Conservation (phyloP, 352 stramenopile genomes). For the Globisporangium paddicum region DNA sequence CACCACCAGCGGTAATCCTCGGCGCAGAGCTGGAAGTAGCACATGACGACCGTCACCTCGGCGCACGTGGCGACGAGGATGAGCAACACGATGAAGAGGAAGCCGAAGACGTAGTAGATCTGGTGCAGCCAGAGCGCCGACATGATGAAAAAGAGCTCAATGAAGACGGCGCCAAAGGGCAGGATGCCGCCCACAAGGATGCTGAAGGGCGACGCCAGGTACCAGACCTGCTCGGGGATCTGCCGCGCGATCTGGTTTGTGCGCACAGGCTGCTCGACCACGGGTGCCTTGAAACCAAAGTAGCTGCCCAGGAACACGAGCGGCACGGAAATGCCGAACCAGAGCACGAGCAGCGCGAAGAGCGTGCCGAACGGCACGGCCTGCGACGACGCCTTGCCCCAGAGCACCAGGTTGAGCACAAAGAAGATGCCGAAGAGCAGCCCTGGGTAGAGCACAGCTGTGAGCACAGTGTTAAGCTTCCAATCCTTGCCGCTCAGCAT, state of each 20-base stretch:
- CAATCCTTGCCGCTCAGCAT: slow-evolving; percentile 97
- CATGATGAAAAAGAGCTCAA: slow-evolving; percentile 99
- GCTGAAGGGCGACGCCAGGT: slow-evolving; percentile 92
- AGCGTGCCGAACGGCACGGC: slow-evolving; percentile 96
- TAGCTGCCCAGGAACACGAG: slow-evolving; percentile 98
- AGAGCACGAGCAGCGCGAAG: slow-evolving; percentile 96
- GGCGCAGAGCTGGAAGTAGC: slow-evolving; percentile 99
- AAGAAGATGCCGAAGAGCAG: slow-evolving; percentile 94
- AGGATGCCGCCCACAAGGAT: slow-evolving; percentile 97
- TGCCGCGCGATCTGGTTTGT: slow-evolving; percentile 90
- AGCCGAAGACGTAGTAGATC: slow-evolving; percentile 99
- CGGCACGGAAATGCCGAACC: slow-evolving; percentile 97
- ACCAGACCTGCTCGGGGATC: slow-evolving; percentile 95
- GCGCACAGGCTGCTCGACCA: slow-evolving; percentile 85
- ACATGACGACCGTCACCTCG: slow-evolving; percentile 99
- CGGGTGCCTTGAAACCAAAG: slow-evolving; percentile 92
- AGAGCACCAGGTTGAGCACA: slow-evolving; percentile 95
- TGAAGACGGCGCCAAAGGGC: slow-evolving; percentile 99
- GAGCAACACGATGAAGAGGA: slow-evolving; percentile 97
- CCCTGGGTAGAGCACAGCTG: slow-evolving; percentile 93
- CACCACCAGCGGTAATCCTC: slow-evolving; percentile 99
- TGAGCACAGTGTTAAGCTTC: slow-evolving; percentile 96
- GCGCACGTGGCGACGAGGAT: slow-evolving; percentile 98
- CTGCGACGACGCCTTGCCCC: slow-evolving; percentile 79
- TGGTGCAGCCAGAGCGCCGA: slow-evolving; percentile 98